Evolutionary conservation across 2,329 filamentous ascomycete genomes (phyloP).

Genomic region (Nigrograna mackinnonii): DNA sequence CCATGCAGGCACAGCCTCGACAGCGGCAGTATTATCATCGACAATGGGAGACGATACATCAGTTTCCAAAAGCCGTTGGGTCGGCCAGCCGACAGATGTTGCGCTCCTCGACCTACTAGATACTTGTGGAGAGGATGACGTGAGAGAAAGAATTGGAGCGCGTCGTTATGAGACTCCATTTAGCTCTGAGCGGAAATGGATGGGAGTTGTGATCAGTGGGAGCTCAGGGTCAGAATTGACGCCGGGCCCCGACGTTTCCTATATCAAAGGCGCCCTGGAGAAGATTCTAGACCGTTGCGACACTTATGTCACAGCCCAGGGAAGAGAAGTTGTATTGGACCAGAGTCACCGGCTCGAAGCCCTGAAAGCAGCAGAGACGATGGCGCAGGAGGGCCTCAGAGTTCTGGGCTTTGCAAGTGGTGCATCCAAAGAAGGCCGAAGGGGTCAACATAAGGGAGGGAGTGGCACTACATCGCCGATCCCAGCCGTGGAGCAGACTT

Average conservation of each 20-base stretch:
- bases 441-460: constrained; percentile 18
- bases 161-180: constrained; percentile 88
- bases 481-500: constrained; percentile 12
- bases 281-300: constrained; percentile 85
- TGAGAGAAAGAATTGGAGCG: constrained; percentile 81
- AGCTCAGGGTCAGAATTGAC: constrained; percentile 53
- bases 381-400: constrained; percentile 87
- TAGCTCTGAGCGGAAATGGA: constrained; percentile 98
- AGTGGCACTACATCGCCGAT: constrained; percentile 36
- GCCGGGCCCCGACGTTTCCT: constrained; percentile 76
- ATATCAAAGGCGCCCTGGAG: constrained; percentile 94
- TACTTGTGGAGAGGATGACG: constrained; percentile 86
- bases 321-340: constrained; percentile 84
- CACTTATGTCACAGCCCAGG: constrained; percentile 84
- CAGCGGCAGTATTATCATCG: constrained; percentile 82
- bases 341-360: constrained; percentile 74
- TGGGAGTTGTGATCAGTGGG: constrained; percentile 82
- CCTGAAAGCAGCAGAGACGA: constrained; percentile 75
- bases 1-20: constrained; percentile 70
- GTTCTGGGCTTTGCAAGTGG: constrained; percentile 95
- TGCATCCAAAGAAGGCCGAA: constrained; percentile 46
- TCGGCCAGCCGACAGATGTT: constrained; percentile 95
- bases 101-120: constrained; percentile 95
- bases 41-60: constrained; percentile 68
- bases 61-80: constrained; percentile 84